Conservation (phyloP, 164 flowering plant genomes). For the Aristolochia fimbriata region DNA sequence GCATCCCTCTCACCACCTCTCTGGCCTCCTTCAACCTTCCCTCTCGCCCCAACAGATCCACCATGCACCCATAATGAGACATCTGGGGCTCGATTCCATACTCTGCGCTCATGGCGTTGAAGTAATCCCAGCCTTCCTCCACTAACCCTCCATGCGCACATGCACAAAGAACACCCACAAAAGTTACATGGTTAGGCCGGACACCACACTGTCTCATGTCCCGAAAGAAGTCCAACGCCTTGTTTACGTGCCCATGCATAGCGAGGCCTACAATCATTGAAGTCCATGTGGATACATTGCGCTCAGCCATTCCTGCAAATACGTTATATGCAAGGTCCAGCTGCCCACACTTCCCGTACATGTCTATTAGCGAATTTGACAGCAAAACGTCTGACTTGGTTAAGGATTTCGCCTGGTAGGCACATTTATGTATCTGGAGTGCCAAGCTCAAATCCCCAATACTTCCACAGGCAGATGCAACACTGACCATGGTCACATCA, state of each 20-base stretch:
- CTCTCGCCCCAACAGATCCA: constrained; percentile 53
- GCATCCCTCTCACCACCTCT: constrained; percentile 43
- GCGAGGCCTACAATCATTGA: constrained; percentile 55
- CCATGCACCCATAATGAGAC: constrained; percentile 71
- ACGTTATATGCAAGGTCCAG: constrained; percentile 44
- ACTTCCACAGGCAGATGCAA: constrained; percentile 53
- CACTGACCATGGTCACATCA: constrained; percentile 57
- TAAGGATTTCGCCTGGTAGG: constrained; percentile 26
- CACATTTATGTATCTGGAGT: constrained; percentile 50
- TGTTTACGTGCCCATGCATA: constrained; percentile 32
- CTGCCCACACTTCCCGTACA: constrained; percentile 66
- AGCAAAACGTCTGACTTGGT: constrained; percentile 32
- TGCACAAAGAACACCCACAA: constrained; percentile 54
- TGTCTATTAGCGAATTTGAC: constrained; percentile 47
- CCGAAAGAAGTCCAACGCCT: constrained; percentile 37
- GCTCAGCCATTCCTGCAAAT: constrained; percentile 24
- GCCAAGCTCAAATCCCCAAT: constrained; percentile 47
- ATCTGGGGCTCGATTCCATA: constrained; percentile 34
- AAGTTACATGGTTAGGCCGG: constrained; percentile 57
- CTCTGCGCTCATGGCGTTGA: constrained; percentile 35
- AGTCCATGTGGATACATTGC: constrained; percentile 57
- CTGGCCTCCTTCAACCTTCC: constrained; percentile 55
- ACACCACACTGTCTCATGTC: constrained; percentile 34
- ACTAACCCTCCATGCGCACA: constrained; percentile 68
- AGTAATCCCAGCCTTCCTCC: constrained; percentile 41